Conservation (phyloP, 768 basidiomycete genomes). For the Boletus pseudo-olivaceus region DNA sequence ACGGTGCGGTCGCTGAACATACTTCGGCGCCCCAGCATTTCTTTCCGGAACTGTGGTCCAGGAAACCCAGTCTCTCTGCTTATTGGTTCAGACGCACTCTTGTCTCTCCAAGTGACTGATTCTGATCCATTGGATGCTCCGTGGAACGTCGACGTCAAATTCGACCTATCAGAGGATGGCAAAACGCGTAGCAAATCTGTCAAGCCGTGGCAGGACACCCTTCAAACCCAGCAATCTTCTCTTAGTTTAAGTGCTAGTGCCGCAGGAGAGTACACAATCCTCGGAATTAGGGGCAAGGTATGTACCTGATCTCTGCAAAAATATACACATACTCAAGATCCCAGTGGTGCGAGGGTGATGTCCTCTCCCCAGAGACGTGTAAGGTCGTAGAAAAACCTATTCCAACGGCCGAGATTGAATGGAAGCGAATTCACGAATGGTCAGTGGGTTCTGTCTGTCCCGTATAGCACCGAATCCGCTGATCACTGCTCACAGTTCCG, state of each 20-base stretch:
- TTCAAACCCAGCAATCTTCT: slow-evolving; percentile 49
- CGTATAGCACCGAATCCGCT: slow-evolving; percentile 3
- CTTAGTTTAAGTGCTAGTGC: slow-evolving; percentile 48
- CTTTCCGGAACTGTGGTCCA: slow-evolving; percentile 73
- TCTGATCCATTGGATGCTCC: slow-evolving; percentile 63
- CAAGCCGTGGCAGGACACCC: slow-evolving; percentile 61
- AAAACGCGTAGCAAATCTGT: slow-evolving; percentile 38
- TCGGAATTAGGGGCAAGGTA: slow-evolving; percentile 68
- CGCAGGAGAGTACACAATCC: slow-evolving; percentile 77
- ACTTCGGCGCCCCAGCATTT: slow-evolving; percentile 64
- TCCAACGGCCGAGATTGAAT: slow-evolving; percentile 83
- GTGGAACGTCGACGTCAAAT: slow-evolving; percentile 63
- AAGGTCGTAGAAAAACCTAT: slow-evolving; percentile 69
- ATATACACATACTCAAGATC: slow-evolving; percentile 1
- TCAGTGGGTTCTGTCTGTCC: slow-evolving; percentile 26
- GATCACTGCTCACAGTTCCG: slow-evolving; percentile 51
- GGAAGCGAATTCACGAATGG: slow-evolving; percentile 92
- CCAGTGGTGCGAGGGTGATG: slow-evolving; percentile 75
- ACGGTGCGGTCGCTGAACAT: slow-evolving; percentile 64
- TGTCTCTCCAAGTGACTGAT: slow-evolving; percentile 52
- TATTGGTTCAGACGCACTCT: slow-evolving; percentile 59
- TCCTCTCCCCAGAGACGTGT: slow-evolving; percentile 80
- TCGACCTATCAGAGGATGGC: slow-evolving; percentile 48
- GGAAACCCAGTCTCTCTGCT: slow-evolving; percentile 67
- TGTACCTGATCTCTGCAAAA: not conserved